Percentiles rank a stretch among this genome's conserved stretches.
Conservation (phyloP, 768 basidiomycete species). For the Phaeotremella skinneri region DNA sequence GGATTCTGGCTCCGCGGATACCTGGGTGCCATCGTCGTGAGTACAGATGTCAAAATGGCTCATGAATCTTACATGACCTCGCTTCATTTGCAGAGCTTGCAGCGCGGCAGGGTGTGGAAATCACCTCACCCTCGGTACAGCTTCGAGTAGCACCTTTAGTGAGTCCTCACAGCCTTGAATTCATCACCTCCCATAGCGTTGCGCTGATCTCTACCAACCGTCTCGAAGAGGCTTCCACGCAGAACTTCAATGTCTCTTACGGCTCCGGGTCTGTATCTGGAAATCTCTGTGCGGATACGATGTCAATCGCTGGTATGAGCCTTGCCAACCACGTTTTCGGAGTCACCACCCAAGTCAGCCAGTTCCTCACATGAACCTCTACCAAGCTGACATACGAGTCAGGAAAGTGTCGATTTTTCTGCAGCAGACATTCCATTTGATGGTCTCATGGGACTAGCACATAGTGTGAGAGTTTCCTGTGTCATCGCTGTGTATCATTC, state of each 20-base stretch:
- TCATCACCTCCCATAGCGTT: too few species aligned
- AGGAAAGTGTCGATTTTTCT: constrained; percentile 39
- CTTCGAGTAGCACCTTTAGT: constrained; percentile 64
- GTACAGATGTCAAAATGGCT: neutral
- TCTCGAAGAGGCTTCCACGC: constrained; percentile 9
- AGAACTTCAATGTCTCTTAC: constrained; percentile 19
- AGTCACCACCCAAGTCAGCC: constrained; percentile 61
- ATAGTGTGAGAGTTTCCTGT: constrained; percentile 8
- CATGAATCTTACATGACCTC: neutral
- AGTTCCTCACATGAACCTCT: neutral
- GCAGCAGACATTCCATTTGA: constrained; percentile 53
- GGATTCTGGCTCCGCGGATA: constrained; percentile 70
- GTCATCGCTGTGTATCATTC: neutral
- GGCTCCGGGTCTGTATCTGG: constrained; percentile 65
- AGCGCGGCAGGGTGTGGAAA: constrained; percentile 53
- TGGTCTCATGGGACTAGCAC: constrained; percentile 50
- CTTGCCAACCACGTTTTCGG: constrained; percentile 67
- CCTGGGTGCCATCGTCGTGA: constrained; percentile 57
- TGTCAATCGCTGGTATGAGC: constrained; percentile 63
- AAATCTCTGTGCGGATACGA: constrained; percentile 62
- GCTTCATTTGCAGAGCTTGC: neutral
- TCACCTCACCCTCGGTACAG: constrained; percentile 65
- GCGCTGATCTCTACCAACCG: constrained; percentile 20
- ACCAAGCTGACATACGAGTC: neutral
- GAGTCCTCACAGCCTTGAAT: constrained; percentile 58